Evolutionary conservation across 106 monocot genomes (phyloP).

Genomic region (Platanthera guangdongensis): DNA sequence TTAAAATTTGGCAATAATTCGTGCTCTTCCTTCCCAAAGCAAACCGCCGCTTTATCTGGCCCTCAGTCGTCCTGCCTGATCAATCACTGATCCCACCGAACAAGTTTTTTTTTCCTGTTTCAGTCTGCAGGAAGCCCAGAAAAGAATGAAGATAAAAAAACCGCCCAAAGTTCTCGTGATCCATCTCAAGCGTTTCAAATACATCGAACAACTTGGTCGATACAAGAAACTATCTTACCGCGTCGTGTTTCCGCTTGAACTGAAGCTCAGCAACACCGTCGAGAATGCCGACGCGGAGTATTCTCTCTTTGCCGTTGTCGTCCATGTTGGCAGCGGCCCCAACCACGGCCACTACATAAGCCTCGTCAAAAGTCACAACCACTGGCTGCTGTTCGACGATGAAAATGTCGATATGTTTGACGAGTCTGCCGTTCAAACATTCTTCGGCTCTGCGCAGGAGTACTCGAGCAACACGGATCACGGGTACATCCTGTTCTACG

Average conservation of each 20-base stretch:
- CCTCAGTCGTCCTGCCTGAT: no score
- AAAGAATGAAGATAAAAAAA: slow-evolving; percentile 54
- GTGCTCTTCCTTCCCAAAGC: no score
- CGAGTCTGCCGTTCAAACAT: slow-evolving; percentile 23
- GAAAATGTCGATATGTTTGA: slow-evolving; percentile 35
- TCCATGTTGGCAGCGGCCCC: slow-evolving; percentile 49
- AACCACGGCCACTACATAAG: slow-evolving; percentile 53
- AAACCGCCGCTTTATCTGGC: no score
- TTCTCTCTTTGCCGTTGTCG: slow-evolving; percentile 39
- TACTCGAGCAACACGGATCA: slow-evolving; percentile 34
- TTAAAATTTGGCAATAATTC: no score
- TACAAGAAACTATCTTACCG: slow-evolving; percentile 47
- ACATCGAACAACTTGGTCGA: slow-evolving; percentile 41
- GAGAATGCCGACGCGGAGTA: slow-evolving; percentile 30
- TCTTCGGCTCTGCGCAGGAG: slow-evolving; percentile 34
- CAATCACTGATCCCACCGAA: neutral
- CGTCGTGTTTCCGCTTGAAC: slow-evolving; percentile 42
- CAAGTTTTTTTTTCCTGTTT: neutral
- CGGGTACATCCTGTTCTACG: slow-evolving; percentile 35
- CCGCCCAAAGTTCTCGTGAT: slow-evolving; percentile 39
- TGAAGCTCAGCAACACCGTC: slow-evolving; percentile 32
- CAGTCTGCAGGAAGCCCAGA: slow-evolving; percentile 55
- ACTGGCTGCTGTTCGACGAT: slow-evolving; percentile 28
- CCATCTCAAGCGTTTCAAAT: slow-evolving; percentile 51
- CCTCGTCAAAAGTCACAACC: slow-evolving; percentile 31